Base-by-base conservation (phyloP, 495 filamentous ascomycete species). In the Talaromyces stipitatus region DNA sequence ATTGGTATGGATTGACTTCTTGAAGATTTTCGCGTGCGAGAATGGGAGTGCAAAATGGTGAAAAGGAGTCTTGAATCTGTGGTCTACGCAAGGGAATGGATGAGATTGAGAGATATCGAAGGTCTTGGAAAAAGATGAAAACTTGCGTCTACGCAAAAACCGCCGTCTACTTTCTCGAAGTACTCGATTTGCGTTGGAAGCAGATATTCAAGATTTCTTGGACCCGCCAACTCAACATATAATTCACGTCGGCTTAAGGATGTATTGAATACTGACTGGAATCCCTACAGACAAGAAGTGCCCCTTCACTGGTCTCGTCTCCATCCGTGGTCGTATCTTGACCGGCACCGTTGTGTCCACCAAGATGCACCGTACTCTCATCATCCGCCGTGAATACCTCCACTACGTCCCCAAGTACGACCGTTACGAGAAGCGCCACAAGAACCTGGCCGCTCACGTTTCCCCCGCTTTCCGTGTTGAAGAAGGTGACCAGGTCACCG, bases 381-480 rank as follows among this genome's bases (percentile, higher is more conserved):
- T 97, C 82, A 96, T 99, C 84, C 95, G 94, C 76, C 90, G 94
- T 76, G 95, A 99, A 83, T 99, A 97, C 82, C 92, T 98, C 63
- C 94, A 97, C 85, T 97, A 89, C 85, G 85, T 97, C 73, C 92
- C 92, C 72, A 97, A 97, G 80, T 97, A 97, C 84, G 80, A 88
- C 72, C 86, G 94, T 85, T 99, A 99, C 79, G 95, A 99, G 89
- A 97, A 95, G 84, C 82, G 94, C 70, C 94, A 99, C 86, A 97
- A 95, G 88, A 99, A 99, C 85, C 81, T 99, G 45, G 88, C 94
- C 64, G 95, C 92, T 61, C 94, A 99, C 84, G 94, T 97, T 61
- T 96, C 91, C 57, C 94, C 94, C 67, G 92, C 92, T 75, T 99
- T 99, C 89, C 94, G 94, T 94, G 91, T 97, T 68, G 89, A 94